Percentiles rank a stretch among this genome's conserved stretches.
Evolutionary conservation across 2,329 filamentous ascomycete species (phyloP).

Genomic region (Talaromyces piceae): DNA sequence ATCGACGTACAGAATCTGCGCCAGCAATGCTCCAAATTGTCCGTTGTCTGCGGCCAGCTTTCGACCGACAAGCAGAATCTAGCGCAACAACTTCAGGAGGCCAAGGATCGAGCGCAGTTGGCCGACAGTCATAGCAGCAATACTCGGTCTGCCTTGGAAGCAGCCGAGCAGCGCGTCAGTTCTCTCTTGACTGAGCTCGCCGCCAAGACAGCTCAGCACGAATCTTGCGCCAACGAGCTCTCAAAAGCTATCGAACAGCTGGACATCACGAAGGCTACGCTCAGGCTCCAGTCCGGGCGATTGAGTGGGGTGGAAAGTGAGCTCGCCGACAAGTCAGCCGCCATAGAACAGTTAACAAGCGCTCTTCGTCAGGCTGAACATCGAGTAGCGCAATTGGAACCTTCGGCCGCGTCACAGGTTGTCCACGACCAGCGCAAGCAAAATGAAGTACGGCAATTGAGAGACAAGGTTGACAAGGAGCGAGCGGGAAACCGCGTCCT

Average conservation of each 20-base stretch:
- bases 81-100: neutral
- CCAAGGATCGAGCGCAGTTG: neutral
- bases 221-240: neutral
- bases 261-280: neutral
- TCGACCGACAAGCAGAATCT: neutral
- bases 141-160: neutral
- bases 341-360: neutral
- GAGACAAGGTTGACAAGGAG: neutral
- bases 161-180: neutral
- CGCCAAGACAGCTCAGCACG: neutral
- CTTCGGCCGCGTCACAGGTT: neutral
- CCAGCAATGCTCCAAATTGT: neutral
- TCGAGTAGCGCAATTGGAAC: neutral
- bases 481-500: neutral
- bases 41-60: neutral
- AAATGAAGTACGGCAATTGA: neutral
- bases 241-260: neutral
- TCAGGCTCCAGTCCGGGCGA: neutral
- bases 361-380: neutral
- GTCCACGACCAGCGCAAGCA: constrained; percentile 1
- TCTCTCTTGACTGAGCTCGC: neutral
- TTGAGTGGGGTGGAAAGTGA: neutral
- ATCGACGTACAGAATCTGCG: neutral
- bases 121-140: neutral
- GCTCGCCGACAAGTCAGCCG: neutral